Evolutionary conservation across 768 basidiomycete species (phyloP).

Genomic region (Wakefieldia striispora): DNA sequence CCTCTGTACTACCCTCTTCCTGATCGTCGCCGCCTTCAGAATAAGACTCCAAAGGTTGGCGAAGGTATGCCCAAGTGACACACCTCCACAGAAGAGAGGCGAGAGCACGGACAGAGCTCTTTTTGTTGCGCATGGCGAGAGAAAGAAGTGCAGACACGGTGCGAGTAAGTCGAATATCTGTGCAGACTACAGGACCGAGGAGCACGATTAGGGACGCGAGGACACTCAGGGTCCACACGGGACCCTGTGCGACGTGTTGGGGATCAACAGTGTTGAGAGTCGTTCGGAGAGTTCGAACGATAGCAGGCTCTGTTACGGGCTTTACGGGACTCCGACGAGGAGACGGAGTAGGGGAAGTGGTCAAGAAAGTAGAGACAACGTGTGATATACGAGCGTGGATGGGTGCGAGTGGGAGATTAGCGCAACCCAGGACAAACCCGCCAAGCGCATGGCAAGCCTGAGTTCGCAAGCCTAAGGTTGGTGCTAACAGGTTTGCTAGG

Average conservation of each 20-base stretch:
- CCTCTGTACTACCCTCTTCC: slow-evolving; percentile 16
- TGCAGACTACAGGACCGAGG: slow-evolving; percentile 54
- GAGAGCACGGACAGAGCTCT: slow-evolving; percentile 61
- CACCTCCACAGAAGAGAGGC: slow-evolving; percentile 65
- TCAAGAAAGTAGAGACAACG: slow-evolving; percentile 47
- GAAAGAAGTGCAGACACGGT: slow-evolving; percentile 50
- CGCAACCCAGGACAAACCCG: slow-evolving; percentile 58
- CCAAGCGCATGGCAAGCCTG: slow-evolving; percentile 78
- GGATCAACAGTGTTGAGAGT: slow-evolving; percentile 57
- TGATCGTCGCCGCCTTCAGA: slow-evolving; percentile 26
- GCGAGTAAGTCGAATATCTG: slow-evolving; percentile 42
- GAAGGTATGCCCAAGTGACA: slow-evolving; percentile 64
- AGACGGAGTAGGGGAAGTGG: slow-evolving; percentile 35
- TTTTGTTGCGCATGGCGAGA: slow-evolving; percentile 58
- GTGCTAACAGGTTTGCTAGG: slow-evolving; percentile 59
- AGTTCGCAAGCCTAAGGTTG: slow-evolving; percentile 59
- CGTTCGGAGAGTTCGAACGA: slow-evolving; percentile 65
- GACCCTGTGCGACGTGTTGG: slow-evolving; percentile 64
- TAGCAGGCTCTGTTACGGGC: slow-evolving; percentile 42
- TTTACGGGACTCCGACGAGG: slow-evolving; percentile 38
- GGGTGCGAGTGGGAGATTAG: slow-evolving; percentile 44
- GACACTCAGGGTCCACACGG: slow-evolving; percentile 74
- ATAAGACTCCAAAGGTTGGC: slow-evolving; percentile 37
- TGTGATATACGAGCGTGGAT: slow-evolving; percentile 55
- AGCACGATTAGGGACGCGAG: slow-evolving; percentile 64